Percentiles rank a stretch among this genome's conserved stretches.
Evolutionary conservation across 495 filamentous ascomycete genomes (phyloP).

Genomic region (Penicillium crystallinum): DNA sequence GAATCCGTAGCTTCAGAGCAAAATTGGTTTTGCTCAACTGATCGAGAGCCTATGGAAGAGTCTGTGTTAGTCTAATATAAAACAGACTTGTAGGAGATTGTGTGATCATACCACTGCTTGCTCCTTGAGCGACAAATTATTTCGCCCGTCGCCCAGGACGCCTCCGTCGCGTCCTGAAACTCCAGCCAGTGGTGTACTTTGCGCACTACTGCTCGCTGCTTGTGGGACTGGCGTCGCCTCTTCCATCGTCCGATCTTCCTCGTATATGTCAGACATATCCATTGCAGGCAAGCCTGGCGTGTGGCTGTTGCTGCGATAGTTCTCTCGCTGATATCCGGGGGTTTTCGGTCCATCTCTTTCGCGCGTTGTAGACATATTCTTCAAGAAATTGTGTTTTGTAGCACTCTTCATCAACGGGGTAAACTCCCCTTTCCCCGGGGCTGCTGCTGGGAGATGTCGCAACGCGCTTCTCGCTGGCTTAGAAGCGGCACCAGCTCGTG

Average conservation of each 20-base stretch:
- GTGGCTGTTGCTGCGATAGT: conserved; percentile 56
- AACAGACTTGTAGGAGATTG: not conserved
- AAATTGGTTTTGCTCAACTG: conserved; percentile 94
- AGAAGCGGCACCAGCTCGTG: conserved; percentile 53
- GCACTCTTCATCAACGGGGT: conserved; percentile 91
- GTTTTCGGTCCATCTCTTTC: conserved; percentile 58
- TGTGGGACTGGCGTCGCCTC: conserved; percentile 63
- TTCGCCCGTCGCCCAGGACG: conserved; percentile 66
- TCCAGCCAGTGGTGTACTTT: conserved; percentile 72
- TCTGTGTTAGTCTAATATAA: conserved; percentile 8
- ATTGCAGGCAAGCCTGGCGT: conserved; percentile 57
- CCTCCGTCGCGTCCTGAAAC: conserved; percentile 56
- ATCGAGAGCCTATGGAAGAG: conserved; percentile 63
- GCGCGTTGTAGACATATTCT: conserved; percentile 46
- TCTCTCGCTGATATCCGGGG: conserved; percentile 59
- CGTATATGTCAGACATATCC: conserved; percentile 63
- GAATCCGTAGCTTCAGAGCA: conserved; percentile 93
- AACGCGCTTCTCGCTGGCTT: conserved; percentile 49
- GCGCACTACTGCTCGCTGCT: conserved; percentile 66
- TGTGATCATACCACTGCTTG: conserved; percentile 69
- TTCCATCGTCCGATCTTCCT: conserved; percentile 54
- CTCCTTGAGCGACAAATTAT: conserved; percentile 82
- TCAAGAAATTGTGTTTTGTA: conserved; percentile 68
- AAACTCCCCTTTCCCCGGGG: conserved; percentile 69
- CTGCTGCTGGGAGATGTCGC: conserved; percentile 56